Evolutionary conservation across 1,284 basidiomycete genomes (phyloP), one percentile per base, ranked within the genome.

Genomic region (Microbotryum silenes-acaulis): DNA sequence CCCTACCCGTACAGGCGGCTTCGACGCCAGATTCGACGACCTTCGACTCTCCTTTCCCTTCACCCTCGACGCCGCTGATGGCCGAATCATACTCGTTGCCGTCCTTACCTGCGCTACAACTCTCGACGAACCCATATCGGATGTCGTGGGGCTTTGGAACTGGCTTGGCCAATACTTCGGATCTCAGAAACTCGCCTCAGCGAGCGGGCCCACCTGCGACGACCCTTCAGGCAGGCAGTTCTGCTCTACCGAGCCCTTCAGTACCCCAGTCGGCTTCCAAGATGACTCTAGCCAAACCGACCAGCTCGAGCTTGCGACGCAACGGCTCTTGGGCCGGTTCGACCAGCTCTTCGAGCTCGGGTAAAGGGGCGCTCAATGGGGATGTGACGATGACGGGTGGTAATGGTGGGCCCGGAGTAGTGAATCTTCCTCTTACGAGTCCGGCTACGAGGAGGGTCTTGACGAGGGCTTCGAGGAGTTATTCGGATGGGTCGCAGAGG

Each of bases 91-190:
- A 53, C 1, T 59, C 58, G 3, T 51, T 63, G 0, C 66, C 59
- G 3, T 61, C 54, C 1, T 51, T 62, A 2, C 66, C 63, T 12
- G 56, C 53, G 1, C 44, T 65, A 4, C 65, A 66, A 16, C 57
- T 66, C 6, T 63, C 61, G 14, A 59, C 18, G 23, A 54, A 60
- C 25, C 65, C 65, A 7, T 66, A 62, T 51, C 60, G 66, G 1
- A 64, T 67, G 63, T 61, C 58, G 3, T 67, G 66, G 66, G 59
- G 48, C 14, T 57, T 57, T 37, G 29, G 47, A 9, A 14, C 14
- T n/a, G 20, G 21, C 16, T 33, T 48, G 18, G 7, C 8, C 52
- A 12, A 33, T 12, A 25, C 37, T 23, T 14, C 37, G 6, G 31
- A 33, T 9, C 37, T 20, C 10, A 25, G 25, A n/a, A 10, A 14